A percentile compares a stretch with the other conserved stretches of the same genome.
These are phyloP conservation scores for Zoysia japonica DNA, from an alignment of 176 grass and related monocot genomes.

Conservation along the genomic window DNA sequence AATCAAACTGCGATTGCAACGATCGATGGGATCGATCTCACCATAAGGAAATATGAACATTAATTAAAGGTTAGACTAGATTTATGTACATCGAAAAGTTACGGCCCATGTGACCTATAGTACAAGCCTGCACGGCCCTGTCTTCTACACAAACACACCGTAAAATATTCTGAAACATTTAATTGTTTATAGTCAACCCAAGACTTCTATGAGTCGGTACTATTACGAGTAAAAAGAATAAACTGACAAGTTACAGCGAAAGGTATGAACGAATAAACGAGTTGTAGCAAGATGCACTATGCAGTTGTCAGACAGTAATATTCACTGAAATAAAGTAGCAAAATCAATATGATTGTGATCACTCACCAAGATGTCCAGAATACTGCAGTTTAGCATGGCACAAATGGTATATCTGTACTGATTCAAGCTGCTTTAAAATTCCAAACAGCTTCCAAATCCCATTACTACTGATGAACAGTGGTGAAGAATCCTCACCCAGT, in stretches of 20 bases:
- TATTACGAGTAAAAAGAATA: background rate
- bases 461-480: background rate
- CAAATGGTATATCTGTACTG: conserved; percentile 8
- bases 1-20: conserved; percentile 10
- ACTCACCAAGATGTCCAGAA: conserved; percentile 12
- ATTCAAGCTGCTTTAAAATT: background rate
- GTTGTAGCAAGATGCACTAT: background rate
- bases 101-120: conserved; percentile 7
- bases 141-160: conserved; percentile 27
- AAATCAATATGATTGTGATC: background rate
- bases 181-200: conserved; percentile 11
- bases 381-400: background rate
- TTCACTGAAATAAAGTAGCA: background rate
- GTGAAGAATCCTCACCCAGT: background rate
- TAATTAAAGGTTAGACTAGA: conserved; percentile 28
- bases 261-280: background rate
- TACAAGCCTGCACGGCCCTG: background rate
- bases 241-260: background rate
- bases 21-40: conserved; percentile 49
- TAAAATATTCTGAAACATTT: background rate
- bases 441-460: background rate
- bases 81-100: conserved; percentile 15
- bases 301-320: conserved; percentile 7
- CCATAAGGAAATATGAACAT: conserved; percentile 15
- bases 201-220: background rate